Percentiles rank a stretch among this genome's conserved stretches.
Conservation (phyloP, 495 filamentous ascomycete genomes). For the Friedmanniomyces simplex region DNA sequence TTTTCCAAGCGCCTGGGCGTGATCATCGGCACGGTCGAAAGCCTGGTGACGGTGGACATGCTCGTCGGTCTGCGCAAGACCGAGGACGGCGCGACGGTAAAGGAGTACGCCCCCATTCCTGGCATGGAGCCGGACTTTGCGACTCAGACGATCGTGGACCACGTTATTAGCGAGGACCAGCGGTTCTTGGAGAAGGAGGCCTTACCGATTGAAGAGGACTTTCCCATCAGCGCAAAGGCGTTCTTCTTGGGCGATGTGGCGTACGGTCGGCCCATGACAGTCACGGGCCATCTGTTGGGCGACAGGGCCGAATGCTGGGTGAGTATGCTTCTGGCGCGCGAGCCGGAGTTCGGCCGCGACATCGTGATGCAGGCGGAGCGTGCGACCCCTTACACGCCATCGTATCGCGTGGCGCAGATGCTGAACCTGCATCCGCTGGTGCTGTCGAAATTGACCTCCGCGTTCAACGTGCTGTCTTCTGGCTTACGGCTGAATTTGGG, state of each 20-base stretch:
- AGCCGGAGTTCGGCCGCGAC: conserved; percentile 68
- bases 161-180: conserved; percentile 82
- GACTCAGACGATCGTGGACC: conserved; percentile 78
- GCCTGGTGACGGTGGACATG: conserved; percentile 82
- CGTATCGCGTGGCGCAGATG: conserved; percentile 72
- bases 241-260: conserved; percentile 97
- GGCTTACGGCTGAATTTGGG: conserved; percentile 78
- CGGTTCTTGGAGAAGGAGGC: conserved; percentile 85
- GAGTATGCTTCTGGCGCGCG: conserved; percentile 52
- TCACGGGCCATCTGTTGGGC: conserved; percentile 52
- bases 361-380: conserved; percentile 59
- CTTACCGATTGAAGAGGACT: conserved; percentile 81
- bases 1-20: conserved; percentile 86
- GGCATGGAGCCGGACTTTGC: conserved; percentile 90
- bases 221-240: conserved; percentile 65
- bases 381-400: conserved; percentile 66
- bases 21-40: conserved; percentile 76
- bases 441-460: conserved; percentile 89
- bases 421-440: conserved; percentile 75
- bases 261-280: conserved; percentile 80
- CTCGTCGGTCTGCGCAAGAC: conserved; percentile 84
- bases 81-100: conserved; percentile 80
- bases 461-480: conserved; percentile 71
- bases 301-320: conserved; percentile 71
- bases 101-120: conserved; percentile 83